phyloP scores from a whole-genome alignment of 2,329 filamentous ascomycete species.

The Fragosphaeria purpurea region DNA sequence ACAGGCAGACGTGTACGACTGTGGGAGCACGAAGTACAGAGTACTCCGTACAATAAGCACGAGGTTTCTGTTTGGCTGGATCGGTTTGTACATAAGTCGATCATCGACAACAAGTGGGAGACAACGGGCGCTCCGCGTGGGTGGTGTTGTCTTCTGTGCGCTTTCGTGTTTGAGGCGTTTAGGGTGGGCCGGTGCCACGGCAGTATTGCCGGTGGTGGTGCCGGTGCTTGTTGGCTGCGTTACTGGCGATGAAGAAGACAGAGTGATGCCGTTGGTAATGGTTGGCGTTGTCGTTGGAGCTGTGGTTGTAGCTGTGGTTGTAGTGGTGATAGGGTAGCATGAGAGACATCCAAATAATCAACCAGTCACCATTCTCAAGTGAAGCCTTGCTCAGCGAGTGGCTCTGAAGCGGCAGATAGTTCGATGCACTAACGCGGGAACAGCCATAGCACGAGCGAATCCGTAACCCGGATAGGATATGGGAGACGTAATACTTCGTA shows the following conservation, averaged over 20 bases:
- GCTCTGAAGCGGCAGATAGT: constrained; percentile 17
- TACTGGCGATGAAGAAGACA: not conserved
- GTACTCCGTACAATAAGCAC: not conserved
- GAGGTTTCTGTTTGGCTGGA: not conserved
- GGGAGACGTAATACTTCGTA: too few species aligned
- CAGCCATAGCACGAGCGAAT: not conserved
- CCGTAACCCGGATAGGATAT: too few species aligned
- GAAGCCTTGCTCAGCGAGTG: constrained; percentile 28
- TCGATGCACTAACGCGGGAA: constrained; percentile 22
- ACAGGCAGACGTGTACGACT: constrained; percentile 1
- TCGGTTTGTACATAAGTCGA: not conserved
- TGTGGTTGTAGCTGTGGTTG: constrained; percentile 1
- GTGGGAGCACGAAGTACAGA: not conserved
- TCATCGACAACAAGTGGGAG: not conserved
- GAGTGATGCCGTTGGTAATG: too few species aligned
- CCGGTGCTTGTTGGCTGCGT: not conserved
- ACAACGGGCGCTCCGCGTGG: too few species aligned
- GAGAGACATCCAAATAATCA: constrained; percentile 15
- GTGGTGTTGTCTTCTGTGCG: too few species aligned
- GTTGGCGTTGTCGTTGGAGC: too few species aligned
- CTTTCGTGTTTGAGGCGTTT: too few species aligned
- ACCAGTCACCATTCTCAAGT: constrained; percentile 29
- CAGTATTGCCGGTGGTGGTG: not conserved
- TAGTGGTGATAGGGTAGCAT: constrained; percentile 20
- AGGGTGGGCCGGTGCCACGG: not conserved